These are phyloP conservation scores for Xylaria longipes DNA, from an alignment of 495 filamentous ascomycete species.

Conservation along the genomic window DNA sequence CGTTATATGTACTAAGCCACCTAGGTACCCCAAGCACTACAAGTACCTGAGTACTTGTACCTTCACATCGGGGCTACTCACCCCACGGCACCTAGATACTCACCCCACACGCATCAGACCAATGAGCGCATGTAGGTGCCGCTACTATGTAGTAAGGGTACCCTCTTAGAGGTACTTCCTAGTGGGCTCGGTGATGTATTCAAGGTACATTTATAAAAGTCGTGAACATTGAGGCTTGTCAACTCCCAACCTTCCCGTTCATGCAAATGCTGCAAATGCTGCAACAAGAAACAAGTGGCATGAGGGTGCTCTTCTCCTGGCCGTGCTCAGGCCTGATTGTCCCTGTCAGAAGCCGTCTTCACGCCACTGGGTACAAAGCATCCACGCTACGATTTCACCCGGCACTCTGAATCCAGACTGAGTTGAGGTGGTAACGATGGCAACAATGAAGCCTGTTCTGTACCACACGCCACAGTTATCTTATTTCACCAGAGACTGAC, in stretches of 20 bases:
- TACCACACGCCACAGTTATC: constrained; percentile 17
- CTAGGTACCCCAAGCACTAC: background rate
- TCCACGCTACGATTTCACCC: background rate
- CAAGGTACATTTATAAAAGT: background rate
- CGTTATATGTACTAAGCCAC: background rate
- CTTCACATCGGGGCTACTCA: background rate
- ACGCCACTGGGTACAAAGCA: constrained; percentile 11
- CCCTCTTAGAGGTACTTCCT: background rate
- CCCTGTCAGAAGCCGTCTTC: background rate
- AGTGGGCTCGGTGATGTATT: constrained; percentile 4
- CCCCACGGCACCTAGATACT: background rate
- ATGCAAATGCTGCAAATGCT: background rate
- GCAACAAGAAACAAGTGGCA: background rate
- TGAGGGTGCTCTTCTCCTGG: background rate
- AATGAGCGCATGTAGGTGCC: background rate
- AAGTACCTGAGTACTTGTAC: background rate
- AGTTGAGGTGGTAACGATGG: constrained; percentile 8
- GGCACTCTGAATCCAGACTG: constrained; percentile 11
- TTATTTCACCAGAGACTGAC: background rate
- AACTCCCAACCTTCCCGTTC: constrained; percentile 1
- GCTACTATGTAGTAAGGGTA: no score
- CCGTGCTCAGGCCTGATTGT: background rate
- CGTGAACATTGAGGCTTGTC: background rate
- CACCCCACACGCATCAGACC: constrained; percentile 10
- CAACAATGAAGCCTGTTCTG: background rate